Percentiles rank a stretch among this genome's conserved stretches.
These are phyloP conservation scores for Chenopodium berlandieri DNA, from an alignment of 148 eudicot genomes.

Conservation along the genomic window DNA sequence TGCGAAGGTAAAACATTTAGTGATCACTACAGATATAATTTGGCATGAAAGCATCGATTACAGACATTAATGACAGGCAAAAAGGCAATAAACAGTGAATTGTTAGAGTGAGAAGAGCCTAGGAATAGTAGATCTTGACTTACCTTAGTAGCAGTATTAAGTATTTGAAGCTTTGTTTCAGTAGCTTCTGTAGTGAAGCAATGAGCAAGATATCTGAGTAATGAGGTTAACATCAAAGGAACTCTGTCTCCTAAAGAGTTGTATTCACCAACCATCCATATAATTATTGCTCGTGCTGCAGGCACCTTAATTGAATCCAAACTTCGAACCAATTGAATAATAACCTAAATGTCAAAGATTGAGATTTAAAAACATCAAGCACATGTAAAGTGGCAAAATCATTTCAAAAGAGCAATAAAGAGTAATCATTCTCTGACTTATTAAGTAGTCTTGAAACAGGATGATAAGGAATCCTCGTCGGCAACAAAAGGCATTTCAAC, in stretches of 20 bases:
- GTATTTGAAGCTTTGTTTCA: conserved; percentile 90
- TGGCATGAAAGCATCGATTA: not conserved
- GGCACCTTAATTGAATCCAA: conserved; percentile 83
- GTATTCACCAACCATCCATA: conserved; percentile 94
- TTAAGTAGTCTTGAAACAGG: not conserved
- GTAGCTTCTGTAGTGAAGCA: conserved; percentile 70
- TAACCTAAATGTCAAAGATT: conserved; percentile 50
- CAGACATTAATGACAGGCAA: not conserved
- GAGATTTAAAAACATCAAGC: conserved; percentile 2
- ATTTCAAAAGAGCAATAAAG: conserved; percentile 5
- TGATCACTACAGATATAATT: not conserved
- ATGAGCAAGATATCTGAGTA: conserved; percentile 72
- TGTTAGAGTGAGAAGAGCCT: not conserved
- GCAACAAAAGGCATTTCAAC: not conserved
- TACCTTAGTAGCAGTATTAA: conserved; percentile 84
- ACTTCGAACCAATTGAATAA: conserved; percentile 68
- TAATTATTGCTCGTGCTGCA: conserved; percentile 74
- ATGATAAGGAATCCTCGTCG: not conserved
- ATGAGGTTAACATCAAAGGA: conserved; percentile 56
- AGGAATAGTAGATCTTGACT: conserved; percentile 14
- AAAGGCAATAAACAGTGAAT: not conserved
- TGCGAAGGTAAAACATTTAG: not conserved
- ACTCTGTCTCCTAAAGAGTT: conserved; percentile 59
- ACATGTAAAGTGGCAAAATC: conserved; percentile 6
- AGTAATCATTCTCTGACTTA: not conserved